Evolutionary conservation across 2,329 filamentous ascomycete genomes (phyloP), one percentile per base, ranked within the genome.

Genomic region (Blumeria hordei): DNA sequence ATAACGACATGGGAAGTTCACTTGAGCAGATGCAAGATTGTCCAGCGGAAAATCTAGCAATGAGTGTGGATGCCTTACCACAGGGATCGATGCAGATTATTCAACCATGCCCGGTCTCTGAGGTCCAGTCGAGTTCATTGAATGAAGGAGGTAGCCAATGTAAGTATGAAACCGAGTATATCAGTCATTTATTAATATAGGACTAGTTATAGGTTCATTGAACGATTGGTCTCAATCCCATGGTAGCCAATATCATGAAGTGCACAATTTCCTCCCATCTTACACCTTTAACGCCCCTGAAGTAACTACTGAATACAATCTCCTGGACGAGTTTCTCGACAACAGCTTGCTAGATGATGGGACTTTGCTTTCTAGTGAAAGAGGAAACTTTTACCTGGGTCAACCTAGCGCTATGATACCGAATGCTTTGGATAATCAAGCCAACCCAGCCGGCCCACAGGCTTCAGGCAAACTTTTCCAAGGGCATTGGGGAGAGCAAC

Each of bases 231-330:
- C 88, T 59, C 72, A 72, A 53, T 60, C 63, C 57, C 84, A 87
- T 64, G 21, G 51, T 28, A 92, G 82, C 66, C 84, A 85, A 65
- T 92, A 86, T 68, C 83, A 93, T 72, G 88, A 95, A 69, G 92
- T 95, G 81, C 87, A 92, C 70, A 86, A 81, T 66, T 87, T 88
- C 65, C 87, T 95, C 69, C 84, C 86, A 57, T 92, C 85, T 65
- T 96, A 92, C 72, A 88, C 94, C 83, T 93, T 95, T 70, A 83
- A 83, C 66, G 79, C 80, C n/a, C 85, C 88, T 59, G 92, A 98
- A 69, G 85, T 95, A 62, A 88, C 85, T 58, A 92, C 92, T 70
- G 92, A 98, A 72, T 95, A 94, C 68, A 94, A 95, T 66, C 72
- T 96, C 54, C 78, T 98, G 65, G 94, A 93, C 72, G 90, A 98